Conservation (phyloP, 1,139 yeast genomes). For the Suhomyces chickasaworum region DNA sequence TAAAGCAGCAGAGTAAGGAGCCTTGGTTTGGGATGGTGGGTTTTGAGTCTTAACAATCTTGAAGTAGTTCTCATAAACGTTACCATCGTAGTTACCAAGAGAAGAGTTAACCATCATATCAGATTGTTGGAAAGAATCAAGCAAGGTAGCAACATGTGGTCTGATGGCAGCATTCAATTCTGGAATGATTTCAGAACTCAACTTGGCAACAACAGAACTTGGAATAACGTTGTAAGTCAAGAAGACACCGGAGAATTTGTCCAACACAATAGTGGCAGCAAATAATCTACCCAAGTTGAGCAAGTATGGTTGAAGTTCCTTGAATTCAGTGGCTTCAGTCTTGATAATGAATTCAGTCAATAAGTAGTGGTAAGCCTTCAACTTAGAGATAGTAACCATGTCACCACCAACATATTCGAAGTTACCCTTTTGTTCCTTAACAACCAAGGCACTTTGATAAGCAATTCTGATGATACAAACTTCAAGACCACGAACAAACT, state of each 20-base stretch:
- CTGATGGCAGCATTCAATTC: constrained; percentile 54
- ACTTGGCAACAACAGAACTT: constrained; percentile 45
- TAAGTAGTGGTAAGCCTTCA: constrained; percentile 62
- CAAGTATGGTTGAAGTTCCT: constrained; percentile 33
- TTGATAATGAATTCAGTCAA: constrained; percentile 45
- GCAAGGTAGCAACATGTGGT: constrained; percentile 73
- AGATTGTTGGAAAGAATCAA: constrained; percentile 87
- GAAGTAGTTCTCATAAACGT: constrained; percentile 80
- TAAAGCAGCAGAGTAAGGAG: constrained; percentile 58
- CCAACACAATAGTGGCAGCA: constrained; percentile 68
- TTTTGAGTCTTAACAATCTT: constrained; percentile 51
- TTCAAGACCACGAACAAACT: constrained; percentile 42
- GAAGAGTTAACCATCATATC: constrained; percentile 87
- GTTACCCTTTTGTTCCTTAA: constrained; percentile 47
- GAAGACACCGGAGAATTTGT: constrained; percentile 75
- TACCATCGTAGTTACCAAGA: constrained; percentile 82
- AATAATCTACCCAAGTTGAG: constrained; percentile 47
- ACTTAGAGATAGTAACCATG: constrained; percentile 59
- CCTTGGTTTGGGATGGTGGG: constrained; percentile 57
- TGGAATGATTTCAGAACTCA: constrained; percentile 48
- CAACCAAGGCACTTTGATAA: constrained; percentile 46
- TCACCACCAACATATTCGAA: constrained; percentile 63
- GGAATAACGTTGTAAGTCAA: constrained; percentile 63
- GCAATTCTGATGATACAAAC: constrained; percentile 48
- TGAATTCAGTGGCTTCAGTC: constrained; percentile 27